Percentiles rank a stretch among this genome's conserved stretches.
phyloP scores from a whole-genome alignment of 805 yeast species.

The Kazachstania africana region DNA sequence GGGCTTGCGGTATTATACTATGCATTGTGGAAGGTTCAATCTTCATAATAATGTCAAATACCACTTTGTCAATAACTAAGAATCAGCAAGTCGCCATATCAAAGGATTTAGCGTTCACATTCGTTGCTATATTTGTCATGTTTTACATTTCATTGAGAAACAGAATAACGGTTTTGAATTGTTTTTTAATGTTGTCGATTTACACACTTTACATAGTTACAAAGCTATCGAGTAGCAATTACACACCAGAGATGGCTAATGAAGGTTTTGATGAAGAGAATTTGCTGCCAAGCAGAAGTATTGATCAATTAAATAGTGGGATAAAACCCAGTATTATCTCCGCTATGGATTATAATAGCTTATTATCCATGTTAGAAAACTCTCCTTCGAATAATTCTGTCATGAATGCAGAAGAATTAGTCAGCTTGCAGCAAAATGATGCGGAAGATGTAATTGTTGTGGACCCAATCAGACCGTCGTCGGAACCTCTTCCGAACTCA shows the following conservation, averaged over 20 bases:
- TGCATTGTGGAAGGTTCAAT: constrained; percentile 27
- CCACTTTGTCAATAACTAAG: constrained; percentile 7
- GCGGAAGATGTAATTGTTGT: neutral
- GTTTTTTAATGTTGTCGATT: constrained; percentile 16
- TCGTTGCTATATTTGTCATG: constrained; percentile 16
- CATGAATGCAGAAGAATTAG: constrained; percentile 5
- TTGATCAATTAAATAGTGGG: constrained; percentile 1
- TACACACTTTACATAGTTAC: constrained; percentile 11
- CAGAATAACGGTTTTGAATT: constrained; percentile 17
- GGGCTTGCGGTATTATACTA: constrained; percentile 28
- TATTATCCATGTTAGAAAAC: constrained; percentile 17
- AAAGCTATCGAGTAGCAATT: constrained; percentile 2
- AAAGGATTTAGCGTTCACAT: constrained; percentile 19
- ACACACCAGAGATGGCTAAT: neutral
- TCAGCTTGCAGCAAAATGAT: neutral
- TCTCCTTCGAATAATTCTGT: constrained; percentile 3
- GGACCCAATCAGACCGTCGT: constrained; percentile 7
- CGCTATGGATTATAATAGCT: constrained; percentile 21
- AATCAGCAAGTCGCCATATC: constrained; percentile 12
- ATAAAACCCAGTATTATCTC: constrained; percentile 22
- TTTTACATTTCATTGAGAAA: constrained; percentile 15
- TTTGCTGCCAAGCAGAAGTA: neutral
- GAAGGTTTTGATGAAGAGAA: neutral
- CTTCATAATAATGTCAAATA: constrained; percentile 18
- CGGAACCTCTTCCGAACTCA: constrained; percentile 8